These are phyloP conservation scores for Zhuliangozyma blackwelliae DNA, from an alignment of 1,139 yeast genomes.

Conservation along the genomic window DNA sequence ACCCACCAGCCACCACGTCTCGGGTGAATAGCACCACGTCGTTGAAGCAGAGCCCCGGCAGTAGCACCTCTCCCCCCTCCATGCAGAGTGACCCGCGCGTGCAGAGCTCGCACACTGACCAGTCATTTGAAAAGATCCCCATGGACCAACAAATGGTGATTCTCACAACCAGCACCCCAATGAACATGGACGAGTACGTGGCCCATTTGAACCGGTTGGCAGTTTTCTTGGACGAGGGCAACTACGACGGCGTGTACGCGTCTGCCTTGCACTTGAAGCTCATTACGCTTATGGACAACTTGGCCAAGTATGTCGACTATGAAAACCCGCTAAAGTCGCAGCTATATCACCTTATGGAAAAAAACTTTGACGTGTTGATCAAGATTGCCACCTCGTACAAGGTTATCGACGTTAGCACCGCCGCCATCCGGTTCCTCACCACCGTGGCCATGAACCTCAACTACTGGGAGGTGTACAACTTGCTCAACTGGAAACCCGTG, in stretches of 20 bases:
- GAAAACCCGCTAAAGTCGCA: conserved; percentile 31
- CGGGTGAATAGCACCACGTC: too few relatives aligned
- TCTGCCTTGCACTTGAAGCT: conserved; percentile 21
- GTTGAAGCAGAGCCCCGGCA: too few relatives aligned
- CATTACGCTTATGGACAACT: conserved; percentile 21
- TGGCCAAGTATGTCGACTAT: conserved; percentile 19
- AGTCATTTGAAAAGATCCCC: conserved; percentile 9
- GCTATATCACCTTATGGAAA: conserved; percentile 33
- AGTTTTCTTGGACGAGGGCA: conserved; percentile 22
- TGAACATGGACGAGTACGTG: conserved; percentile 31
- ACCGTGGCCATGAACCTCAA: conserved; percentile 35
- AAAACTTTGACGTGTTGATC: conserved; percentile 38
- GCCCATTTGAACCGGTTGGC: conserved; percentile 36
- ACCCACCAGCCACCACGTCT: not conserved
- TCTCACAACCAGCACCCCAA: conserved; percentile 26
- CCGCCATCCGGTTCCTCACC: conserved; percentile 37
- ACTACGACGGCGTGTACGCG: conserved; percentile 13
- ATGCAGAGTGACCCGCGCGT: too few relatives aligned
- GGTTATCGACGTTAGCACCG: conserved; percentile 30
- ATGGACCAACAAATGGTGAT: conserved; percentile 27
- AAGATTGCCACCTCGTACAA: conserved; percentile 29
- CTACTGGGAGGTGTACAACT: conserved; percentile 45
- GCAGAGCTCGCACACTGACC: too few relatives aligned
- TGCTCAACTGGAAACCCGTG: conserved; percentile 42
- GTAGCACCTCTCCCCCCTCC: too few relatives aligned